Evolutionary conservation across 768 basidiomycete genomes (phyloP).

Genomic region (Asterophora parasitica): DNA sequence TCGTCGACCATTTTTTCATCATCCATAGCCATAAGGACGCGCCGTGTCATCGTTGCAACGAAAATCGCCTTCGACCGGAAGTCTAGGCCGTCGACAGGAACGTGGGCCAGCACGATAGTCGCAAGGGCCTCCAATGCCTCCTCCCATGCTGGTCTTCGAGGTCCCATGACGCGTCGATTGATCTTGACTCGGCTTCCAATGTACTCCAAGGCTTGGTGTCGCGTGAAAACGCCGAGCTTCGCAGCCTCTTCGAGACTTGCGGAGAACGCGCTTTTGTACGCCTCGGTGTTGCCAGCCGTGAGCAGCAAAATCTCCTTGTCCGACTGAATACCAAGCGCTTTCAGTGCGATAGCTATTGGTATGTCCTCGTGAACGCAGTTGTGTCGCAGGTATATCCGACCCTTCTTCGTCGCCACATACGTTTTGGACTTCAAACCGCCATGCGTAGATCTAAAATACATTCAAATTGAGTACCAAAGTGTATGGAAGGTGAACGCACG

Average conservation of each 20-base stretch:
- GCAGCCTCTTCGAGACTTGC: constrained; percentile 93
- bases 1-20: constrained; percentile 98
- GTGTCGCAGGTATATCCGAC: constrained; percentile 92
- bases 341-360: constrained; percentile 92
- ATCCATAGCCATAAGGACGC: constrained; percentile 94
- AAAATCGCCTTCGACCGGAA: constrained; percentile 94
- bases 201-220: constrained; percentile 91
- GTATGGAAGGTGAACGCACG: constrained; percentile 47
- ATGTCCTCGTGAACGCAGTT: constrained; percentile 98
- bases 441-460: constrained; percentile 59
- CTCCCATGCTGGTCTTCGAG: constrained; percentile 83
- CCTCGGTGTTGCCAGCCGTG: constrained; percentile 87
- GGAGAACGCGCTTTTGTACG: constrained; percentile 82
- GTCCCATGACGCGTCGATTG: constrained; percentile 76
- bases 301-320: constrained; percentile 97
- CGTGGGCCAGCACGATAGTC: constrained; percentile 94
- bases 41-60: constrained; percentile 93
- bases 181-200: constrained; percentile 92
- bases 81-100: constrained; percentile 85
- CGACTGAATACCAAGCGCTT: constrained; percentile 93
- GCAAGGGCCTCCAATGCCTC: constrained; percentile 96
- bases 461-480: neutral
- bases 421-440: constrained; percentile 94
- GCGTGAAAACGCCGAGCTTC: constrained; percentile 85
- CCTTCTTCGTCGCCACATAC: constrained; percentile 93